Percentiles rank a stretch among this genome's conserved stretches.
Evolutionary conservation across 371 early-diverging fungal genomes (phyloP).

Genomic region (Mucor saturninus): DNA sequence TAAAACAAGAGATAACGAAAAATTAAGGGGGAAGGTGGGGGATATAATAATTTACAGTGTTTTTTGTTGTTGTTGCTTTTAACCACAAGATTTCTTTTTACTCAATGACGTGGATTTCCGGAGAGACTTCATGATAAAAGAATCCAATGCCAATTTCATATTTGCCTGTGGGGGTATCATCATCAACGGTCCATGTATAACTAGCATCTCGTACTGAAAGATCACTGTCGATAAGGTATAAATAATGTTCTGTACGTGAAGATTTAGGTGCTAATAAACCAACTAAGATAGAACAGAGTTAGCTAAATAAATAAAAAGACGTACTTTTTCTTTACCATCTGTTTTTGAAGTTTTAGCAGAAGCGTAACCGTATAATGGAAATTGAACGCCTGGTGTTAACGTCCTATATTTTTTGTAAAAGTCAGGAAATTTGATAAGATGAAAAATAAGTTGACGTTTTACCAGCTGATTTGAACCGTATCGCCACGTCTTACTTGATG

Average conservation of each 20-base stretch:
- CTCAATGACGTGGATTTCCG: constrained; percentile 9
- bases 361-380: constrained; percentile 31
- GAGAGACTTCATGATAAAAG: constrained; percentile 24
- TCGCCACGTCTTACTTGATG: constrained; percentile 11
- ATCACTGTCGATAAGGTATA: constrained; percentile 13
- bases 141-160: constrained; percentile 29
- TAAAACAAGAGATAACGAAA: background rate
- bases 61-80: too few species aligned
- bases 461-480: constrained; percentile 17
- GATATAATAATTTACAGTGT: background rate
- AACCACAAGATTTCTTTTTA: background rate
- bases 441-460: background rate
- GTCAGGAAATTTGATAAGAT: background rate
- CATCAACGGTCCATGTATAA: constrained; percentile 19
- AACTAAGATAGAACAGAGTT: constrained; percentile 10
- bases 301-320: background rate
- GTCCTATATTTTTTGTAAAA: constrained; percentile 10
- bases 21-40: background rate
- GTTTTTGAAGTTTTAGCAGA: constrained; percentile 24
- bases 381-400: constrained; percentile 18
- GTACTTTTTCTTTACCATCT: constrained; percentile 15
- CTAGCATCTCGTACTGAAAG: constrained; percentile 14
- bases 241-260: constrained; percentile 18
- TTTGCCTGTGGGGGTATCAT: constrained; percentile 20
- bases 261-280: constrained; percentile 20